Conservation (phyloP, 345 rosid genomes). For the Salix brachista region DNA sequence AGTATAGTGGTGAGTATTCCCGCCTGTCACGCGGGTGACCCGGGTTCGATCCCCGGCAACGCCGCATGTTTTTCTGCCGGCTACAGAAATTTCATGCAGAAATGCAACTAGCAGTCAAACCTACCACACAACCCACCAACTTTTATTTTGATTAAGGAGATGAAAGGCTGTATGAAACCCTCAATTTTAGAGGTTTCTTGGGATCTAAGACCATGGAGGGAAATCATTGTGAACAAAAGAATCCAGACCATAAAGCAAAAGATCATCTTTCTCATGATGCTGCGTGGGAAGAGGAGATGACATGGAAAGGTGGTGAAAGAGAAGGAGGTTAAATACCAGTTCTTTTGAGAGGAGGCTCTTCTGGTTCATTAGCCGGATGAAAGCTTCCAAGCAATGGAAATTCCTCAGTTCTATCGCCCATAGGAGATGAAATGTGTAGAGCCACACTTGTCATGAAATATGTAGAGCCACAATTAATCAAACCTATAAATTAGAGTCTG, state of each 20-base stretch:
- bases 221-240: not conserved
- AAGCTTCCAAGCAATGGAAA: constrained; percentile 22
- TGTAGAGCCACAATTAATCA: too few species aligned
- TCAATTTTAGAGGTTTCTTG: not conserved
- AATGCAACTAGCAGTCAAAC: not conserved
- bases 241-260: not conserved
- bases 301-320: not conserved
- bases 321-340: constrained; percentile 23
- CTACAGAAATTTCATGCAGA: not conserved
- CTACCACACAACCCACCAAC: not conserved
- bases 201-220: not conserved
- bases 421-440: not conserved
- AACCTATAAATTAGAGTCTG: too few species aligned
- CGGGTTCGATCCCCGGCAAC: constrained; percentile 98
- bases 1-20: constrained; percentile 89
- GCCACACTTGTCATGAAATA: too few species aligned
- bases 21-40: constrained; percentile 95
- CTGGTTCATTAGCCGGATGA: constrained; percentile 7
- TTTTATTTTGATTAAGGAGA: too few species aligned
- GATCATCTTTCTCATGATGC: not conserved
- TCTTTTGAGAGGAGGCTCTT: constrained; percentile 24
- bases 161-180: too few species aligned
- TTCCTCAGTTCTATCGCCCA: constrained; percentile 20
- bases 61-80: constrained; percentile 29
- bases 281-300: not conserved